Base-by-base conservation (phyloP, 192 early-diverging fungal species). In the Umbelopsis isabellina region DNA sequence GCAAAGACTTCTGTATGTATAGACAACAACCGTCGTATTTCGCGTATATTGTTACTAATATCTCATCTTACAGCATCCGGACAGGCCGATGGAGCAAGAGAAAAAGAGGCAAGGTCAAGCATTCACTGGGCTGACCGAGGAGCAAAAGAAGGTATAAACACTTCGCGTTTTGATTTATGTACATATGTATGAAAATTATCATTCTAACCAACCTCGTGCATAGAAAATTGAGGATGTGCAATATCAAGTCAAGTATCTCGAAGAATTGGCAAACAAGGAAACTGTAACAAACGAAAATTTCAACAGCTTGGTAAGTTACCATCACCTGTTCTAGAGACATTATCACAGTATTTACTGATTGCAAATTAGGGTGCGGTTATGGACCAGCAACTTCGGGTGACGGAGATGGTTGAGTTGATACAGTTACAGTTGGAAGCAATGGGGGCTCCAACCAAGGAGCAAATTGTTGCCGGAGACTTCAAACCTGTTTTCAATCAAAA, bases 1-100 rank as follows among this genome's bases (percentile, higher is more conserved):
- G 73, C 73, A 48, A 80, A 79, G 35, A 73, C n/a, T n/a, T 77
- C 71, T 33, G 80, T 82, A 84, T 69, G 45, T 4, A 61, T 41
- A 41, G 37, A 41, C 44, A 65, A 33, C 6, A 35, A 2, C 27
- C 2, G 13, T 0, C 1, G 12, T 0, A 37, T 9, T 44, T 66
- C 35, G 25, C 4, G 3, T 46, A n/a, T 30, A 46, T 10, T 33
- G 37, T 13, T 9, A 23, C 23, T n/a, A 46, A 16, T 8, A 37
- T 69, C 46, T 12, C 3, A 3, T 18, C 52, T 35, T 12, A 48
- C 44, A 78, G 77, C 49, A 70, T 41, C 45, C 58, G 20, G 49
- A 74, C 13, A 58, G 77, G 37, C 77, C 78, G 3, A 49, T 75
- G 55, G 78, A 79, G 49, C 67, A 75, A 7, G 50, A 75, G 55